Evolutionary conservation across 768 basidiomycete genomes (phyloP).

Genomic region (Naganishia onofrii): DNA sequence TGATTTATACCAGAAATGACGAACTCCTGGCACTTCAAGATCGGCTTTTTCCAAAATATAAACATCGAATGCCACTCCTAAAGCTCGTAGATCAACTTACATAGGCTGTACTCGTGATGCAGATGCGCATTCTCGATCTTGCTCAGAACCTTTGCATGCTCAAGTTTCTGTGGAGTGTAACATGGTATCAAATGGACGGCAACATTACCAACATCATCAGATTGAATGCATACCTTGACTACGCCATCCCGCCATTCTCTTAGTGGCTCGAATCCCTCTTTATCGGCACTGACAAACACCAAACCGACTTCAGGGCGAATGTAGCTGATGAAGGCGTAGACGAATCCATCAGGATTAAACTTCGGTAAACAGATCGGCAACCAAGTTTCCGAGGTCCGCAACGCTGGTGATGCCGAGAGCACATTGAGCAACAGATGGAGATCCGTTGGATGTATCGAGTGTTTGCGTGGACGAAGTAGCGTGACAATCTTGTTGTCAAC

Average conservation of each 20-base stretch:
- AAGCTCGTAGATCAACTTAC: neutral
- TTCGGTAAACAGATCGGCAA: conserved; percentile 93
- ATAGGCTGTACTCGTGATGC: conserved; percentile 10
- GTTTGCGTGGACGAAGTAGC: conserved; percentile 81
- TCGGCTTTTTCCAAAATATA: neutral
- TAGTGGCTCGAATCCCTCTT: conserved; percentile 77
- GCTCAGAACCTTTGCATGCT: conserved; percentile 59
- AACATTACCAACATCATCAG: neutral
- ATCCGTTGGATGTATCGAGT: conserved; percentile 93
- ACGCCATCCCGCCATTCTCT: conserved; percentile 71
- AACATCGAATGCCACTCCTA: neutral
- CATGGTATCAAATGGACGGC: neutral
- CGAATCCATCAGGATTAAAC: conserved; percentile 82
- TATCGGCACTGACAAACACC: conserved; percentile 74
- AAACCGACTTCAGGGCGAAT: conserved; percentile 59
- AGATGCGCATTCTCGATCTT: conserved; percentile 52
- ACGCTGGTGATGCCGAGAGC: conserved; percentile 75
- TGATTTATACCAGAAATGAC: conserved; percentile 95
- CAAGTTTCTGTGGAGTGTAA: conserved; percentile 60
- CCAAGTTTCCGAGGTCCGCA: conserved; percentile 76
- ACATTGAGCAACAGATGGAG: conserved; percentile 91
- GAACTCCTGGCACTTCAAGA: conserved; percentile 64
- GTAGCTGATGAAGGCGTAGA: conserved; percentile 75
- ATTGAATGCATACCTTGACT: conserved; percentile 53
- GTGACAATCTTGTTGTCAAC: conserved; percentile 75